A percentile compares a stretch with the other conserved stretches of the same genome.
Evolutionary conservation across 306 rosid species (phyloP).

Genomic region (Inga leiocalycina): DNA sequence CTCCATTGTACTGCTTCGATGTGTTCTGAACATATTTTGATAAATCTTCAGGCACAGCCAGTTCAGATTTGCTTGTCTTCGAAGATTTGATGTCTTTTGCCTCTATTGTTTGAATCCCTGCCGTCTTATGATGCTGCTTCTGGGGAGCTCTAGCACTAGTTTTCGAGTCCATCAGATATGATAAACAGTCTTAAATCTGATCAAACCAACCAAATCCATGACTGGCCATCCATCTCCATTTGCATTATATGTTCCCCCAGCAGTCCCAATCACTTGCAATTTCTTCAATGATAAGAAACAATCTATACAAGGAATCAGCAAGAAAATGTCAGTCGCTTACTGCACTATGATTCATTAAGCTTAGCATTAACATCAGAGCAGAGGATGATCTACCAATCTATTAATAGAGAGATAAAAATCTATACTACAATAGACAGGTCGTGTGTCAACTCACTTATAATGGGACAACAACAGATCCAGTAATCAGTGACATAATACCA

Average conservation of each 20-base stretch:
- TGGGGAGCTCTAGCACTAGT: constrained; percentile 53
- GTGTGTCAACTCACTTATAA: constrained; percentile 20
- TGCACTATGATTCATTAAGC: neutral
- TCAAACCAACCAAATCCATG: constrained; percentile 46
- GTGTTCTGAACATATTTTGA: constrained; percentile 35
- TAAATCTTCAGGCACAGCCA: no score
- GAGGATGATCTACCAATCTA: constrained; percentile 21
- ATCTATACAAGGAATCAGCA: constrained; percentile 37
- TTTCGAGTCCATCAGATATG: constrained; percentile 74
- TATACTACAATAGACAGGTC: constrained; percentile 10
- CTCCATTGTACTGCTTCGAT: constrained; percentile 50
- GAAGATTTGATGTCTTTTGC: constrained; percentile 51
- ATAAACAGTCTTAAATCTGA: constrained; percentile 32
- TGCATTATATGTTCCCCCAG: constrained; percentile 20
- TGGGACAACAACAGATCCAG: constrained; percentile 32
- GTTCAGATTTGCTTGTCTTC: constrained; percentile 47
- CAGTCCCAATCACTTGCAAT: constrained; percentile 12
- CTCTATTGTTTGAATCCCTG: constrained; percentile 51
- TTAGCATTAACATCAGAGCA: neutral
- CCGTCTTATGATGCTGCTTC: constrained; percentile 53
- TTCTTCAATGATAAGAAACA: constrained; percentile 22
- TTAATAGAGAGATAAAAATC: constrained; percentile 5
- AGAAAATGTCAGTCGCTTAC: constrained; percentile 30
- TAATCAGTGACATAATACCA: constrained; percentile 26
- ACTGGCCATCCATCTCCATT: constrained; percentile 38